Base-by-base conservation (phyloP, 768 basidiomycete genomes). In the Kwoniella europaea region DNA sequence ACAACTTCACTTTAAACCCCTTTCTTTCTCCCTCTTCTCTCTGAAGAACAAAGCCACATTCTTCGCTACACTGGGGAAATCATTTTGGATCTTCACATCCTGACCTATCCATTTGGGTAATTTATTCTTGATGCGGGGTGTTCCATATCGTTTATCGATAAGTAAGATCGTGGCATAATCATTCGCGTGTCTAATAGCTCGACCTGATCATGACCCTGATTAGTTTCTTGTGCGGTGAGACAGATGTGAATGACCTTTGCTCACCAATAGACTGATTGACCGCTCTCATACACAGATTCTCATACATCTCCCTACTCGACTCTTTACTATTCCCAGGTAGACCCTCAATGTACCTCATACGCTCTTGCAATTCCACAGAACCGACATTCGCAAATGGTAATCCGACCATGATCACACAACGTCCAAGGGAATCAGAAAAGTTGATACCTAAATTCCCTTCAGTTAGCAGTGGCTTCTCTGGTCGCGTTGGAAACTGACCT, bases 221-320 rank as follows among this genome's bases (percentile, higher is more conserved):
- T 6, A 29, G 3, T 24, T 24, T 24, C 24, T 24, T 24, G 24
- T 24, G 24, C 24, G 24, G 2, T 24, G 24, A 24, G 2, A 24
- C 24, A 24, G 24, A 24, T 24, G 24, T 24, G 27, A 27, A 27
- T 27, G 27, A 4, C 2, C 27, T 3, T 27, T 2, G 4, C 27
- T 67, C 60, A 92, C 95, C 96, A 71, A 99, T 97, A 67, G 92
- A 93, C 82, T 99, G 96, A 83, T 99, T 99, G 63, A 99, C 94
- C 0, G 94, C 92, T 73, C 84, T 75, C 84, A 84, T 84, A 68
- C 82, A 83, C 16, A 82, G 69, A 67, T 84, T 84, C 83, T 92
- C 91, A 82, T 94, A 98, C 65, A 96, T 85, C 84, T 94, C 93
- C 22, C 89, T 82, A 35, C 79, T 72, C 2, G 84, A 86, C 44